Conservation (phyloP, 2,329 filamentous ascomycete genomes). For the Penicillium occitanis region DNA sequence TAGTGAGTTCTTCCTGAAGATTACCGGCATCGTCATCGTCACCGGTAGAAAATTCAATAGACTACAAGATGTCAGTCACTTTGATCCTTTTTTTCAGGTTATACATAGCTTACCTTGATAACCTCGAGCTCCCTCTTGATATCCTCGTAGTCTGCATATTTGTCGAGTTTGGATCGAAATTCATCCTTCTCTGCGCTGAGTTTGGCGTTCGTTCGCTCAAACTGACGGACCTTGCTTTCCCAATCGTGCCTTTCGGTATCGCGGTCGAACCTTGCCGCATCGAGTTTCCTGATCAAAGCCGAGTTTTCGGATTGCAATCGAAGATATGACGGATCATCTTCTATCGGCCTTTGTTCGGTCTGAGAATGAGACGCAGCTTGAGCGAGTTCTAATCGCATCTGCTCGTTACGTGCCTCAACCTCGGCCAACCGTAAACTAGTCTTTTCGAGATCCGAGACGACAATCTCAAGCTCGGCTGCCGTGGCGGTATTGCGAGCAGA, state of each 20-base stretch:
- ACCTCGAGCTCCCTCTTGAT: conserved; percentile 95
- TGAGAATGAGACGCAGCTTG: conserved; percentile 76
- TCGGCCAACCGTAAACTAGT: conserved; percentile 85
- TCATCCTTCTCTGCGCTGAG: conserved; percentile 78
- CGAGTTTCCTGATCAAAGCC: conserved; percentile 82
- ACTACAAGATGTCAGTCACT: conserved; percentile 48
- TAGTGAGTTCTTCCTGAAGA: conserved; percentile 36
- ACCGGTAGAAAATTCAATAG: conserved; percentile 92
- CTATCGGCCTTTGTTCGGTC: conserved; percentile 62
- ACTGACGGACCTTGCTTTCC: conserved; percentile 71
- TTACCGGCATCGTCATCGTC: conserved; percentile 65
- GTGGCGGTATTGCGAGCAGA: conserved; percentile 67
- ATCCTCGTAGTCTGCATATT: conserved; percentile 92
- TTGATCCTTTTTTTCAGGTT: neutral
- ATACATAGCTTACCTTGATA: conserved; percentile 60
- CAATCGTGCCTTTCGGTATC: conserved; percentile 75
- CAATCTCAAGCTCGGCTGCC: conserved; percentile 89
- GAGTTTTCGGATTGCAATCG: conserved; percentile 91
- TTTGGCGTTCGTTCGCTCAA: conserved; percentile 74
- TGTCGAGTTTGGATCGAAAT: conserved; percentile 77
- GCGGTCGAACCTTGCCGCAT: conserved; percentile 77
- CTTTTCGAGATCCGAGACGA: conserved; percentile 85
- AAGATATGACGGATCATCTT: conserved; percentile 88
- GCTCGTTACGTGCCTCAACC: conserved; percentile 90
- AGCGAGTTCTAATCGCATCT: conserved; percentile 83